Evolutionary conservation across 495 filamentous ascomycete species (phyloP), one percentile per base, ranked within the genome.

Genomic region (Penicillium cataractarum): DNA sequence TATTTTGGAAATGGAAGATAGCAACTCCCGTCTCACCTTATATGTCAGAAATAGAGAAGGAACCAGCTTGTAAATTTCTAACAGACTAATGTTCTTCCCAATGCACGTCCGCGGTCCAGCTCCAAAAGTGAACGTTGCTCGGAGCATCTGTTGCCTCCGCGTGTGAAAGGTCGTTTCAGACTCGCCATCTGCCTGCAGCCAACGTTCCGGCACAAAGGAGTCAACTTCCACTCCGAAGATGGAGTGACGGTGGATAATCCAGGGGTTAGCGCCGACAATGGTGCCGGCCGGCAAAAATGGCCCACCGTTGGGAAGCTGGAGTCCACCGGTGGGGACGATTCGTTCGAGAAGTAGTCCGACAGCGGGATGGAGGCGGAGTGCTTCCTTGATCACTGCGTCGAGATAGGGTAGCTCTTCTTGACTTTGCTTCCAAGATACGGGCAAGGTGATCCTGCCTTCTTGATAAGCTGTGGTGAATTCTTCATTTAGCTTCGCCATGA

Each of bases 1-100:
- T 31, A 57, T 53, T 49, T 51, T 37, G 15, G 12, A 59, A 4
- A 24, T 44, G 9, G 37, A 48, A 15, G 5, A 22, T 17, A 0
- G 9, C 19, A 44, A 27, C 5, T 9, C 32, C 13, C 13, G 22
- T 39, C 60, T 64, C 55, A 82, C 78, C 69, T 91, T 84, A 71
- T 89, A 93, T 57, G 81, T 77, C 66, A 85, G 73, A 59, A 92
- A 68, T 63, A 92, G 78, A 50, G 80, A 87, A 52, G 90, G 90
- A 29, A 92, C 85, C 58, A 93, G 69, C 78, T 94, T 94, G 61
- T 91, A 90, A 29, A 92, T 88, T 81, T 94, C 91, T 71, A 93
- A 56, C 71, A 91, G 66, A 52, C 83, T 85, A 56, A 93, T 91
- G 65, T 93, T 92, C 84, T 84, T 84, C 4, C 89, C 89, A 32